Base-by-base conservation (phyloP, 352 stramenopile genomes). In the Peronosclerospora sorghi region DNA sequence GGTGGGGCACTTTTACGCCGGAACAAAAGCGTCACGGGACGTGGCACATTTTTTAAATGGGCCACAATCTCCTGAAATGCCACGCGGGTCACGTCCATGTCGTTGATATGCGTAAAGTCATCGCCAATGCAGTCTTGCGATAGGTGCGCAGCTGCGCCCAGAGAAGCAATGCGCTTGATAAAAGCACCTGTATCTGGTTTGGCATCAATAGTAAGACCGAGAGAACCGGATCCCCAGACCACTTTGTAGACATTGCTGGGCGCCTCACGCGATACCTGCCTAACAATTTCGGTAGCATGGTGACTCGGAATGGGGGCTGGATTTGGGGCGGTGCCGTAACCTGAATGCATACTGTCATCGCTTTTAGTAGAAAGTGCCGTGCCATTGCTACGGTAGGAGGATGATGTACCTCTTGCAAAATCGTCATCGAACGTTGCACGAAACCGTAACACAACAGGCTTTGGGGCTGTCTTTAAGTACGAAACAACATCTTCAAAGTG, bases 41-140 rank as follows among this genome's bases (percentile, higher is more conserved):
- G 77, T 26, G 76, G 79, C 14, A 81, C 73, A 36, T 72, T 83
- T 54, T 86, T 87, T 4, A 92, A 54, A 46, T 89, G 73, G 2
- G 59, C 49, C 14, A 92, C 77, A 36, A 92, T 88, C 24, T 88
- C 74, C 17, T 74, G 60, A 55, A 89, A 92, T 15, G 65, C 56
- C 45, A 92, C 52, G 19, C 59, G 73, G 13, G 53, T 62, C n/a
- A 89, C 69, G 46, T 89, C 73, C 56, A 89, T 83, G 35, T 88
- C 77, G 47, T 92, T 92, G 47, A 92, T 89, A 46, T 88, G 72
- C 10, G 73, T 87, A 37, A 92, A 60, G 32, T 81, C 75, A 47
- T 92, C 79, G 15, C 74, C 74, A 12, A 86, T 59, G 50, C 79
- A 89, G 34, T 92, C 79, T 20, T 92, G 73, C n/a, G 76, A 65